Evolutionary conservation across 2,329 filamentous ascomycete species (phyloP).

Genomic region (Ophioceras dolichostomum): DNA sequence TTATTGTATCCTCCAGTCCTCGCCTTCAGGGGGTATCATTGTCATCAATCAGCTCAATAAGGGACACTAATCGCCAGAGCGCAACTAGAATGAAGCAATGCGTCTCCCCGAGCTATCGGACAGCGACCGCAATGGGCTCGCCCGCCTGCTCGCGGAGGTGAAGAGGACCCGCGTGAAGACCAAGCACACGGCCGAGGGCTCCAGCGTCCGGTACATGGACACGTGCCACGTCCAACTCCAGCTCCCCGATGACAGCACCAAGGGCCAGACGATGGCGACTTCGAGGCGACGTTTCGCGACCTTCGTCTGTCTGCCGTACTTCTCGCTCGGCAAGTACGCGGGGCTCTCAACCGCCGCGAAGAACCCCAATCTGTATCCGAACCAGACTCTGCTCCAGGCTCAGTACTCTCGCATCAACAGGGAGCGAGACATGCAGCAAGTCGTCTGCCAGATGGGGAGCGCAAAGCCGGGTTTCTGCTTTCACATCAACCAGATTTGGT

Average conservation of each 20-base stretch:
- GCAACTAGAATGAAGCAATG: background rate
- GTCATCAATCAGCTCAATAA: too few relatives aligned
- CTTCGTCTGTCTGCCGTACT: conserved; percentile 35
- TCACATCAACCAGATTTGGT: conserved; percentile 36
- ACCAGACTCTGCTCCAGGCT: conserved; percentile 28
- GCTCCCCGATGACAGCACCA: conserved; percentile 13
- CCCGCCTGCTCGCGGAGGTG: conserved; percentile 21
- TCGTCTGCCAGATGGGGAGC: conserved; percentile 25
- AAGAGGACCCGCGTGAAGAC: conserved; percentile 23
- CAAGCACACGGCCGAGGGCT: conserved; percentile 22
- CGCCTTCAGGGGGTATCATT: too few relatives aligned
- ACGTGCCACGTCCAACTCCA: conserved; percentile 24
- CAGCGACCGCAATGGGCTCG: background rate
- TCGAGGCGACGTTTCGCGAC: conserved; percentile 12
- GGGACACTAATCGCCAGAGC: too few relatives aligned
- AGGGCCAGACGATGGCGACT: conserved; percentile 6
- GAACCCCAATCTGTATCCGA: conserved; percentile 22
- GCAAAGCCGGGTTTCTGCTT: conserved; percentile 26
- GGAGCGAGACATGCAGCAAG: conserved; percentile 32
- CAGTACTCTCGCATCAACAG: conserved; percentile 25
- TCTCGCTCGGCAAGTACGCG: conserved; percentile 29
- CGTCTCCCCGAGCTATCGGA: background rate
- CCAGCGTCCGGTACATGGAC: conserved; percentile 27
- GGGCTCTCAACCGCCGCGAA: conserved; percentile 19
- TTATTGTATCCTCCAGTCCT: too few relatives aligned